Evolutionary conservation across 805 yeast species (phyloP), one percentile per base, ranked within the genome.

Genomic region (Wickerhamomyces bovis): DNA sequence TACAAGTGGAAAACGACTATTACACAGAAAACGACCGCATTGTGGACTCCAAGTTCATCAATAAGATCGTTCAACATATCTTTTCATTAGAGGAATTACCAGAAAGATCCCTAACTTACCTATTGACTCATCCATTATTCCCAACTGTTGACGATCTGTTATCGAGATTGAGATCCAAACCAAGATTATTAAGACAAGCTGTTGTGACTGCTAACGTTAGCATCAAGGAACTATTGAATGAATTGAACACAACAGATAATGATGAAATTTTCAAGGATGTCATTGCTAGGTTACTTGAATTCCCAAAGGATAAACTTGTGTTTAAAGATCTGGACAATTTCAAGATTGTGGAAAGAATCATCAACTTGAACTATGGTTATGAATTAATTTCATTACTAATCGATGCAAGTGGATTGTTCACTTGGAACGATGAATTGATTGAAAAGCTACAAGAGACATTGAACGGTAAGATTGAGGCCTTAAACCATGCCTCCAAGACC

Each of bases 51-150:
- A 67, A 64, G 25, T 79, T 86, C 50, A 67, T 87, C 43, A 66
- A 65, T 40, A 62, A 65, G 41, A 66, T 80, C 7, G 70, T 73
- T 23, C 67, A 61, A 30, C 66, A 73, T 51, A 71, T 76, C 7
- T 67, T 82, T 28, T n/a, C 15, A 16, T 46, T 48, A 10, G 42
- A 47, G 12, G 53, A 54, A 20, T 38, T 56, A 11, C 58, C 60
- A 20, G 81, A 82, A 56, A 66, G 66, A 42, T 71, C 89, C 3
- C 64, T 88, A 42, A 76, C 84, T 1, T 90, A 87, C 59, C 71
- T 90, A 30, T 71, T 92, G 51, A 85, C 96, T 3, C 96, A 92
- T 67, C 97, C 97, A 16, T 67, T 88, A 18, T 89, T 84, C 65
- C 97, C 97, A 10, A 76, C 72, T 49, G 71, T 87, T 10, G 64